Evolutionary conservation across 1,284 basidiomycete species (phyloP), one percentile per base, ranked within the genome.

Genomic region (Microstroma glucosiphilum): DNA sequence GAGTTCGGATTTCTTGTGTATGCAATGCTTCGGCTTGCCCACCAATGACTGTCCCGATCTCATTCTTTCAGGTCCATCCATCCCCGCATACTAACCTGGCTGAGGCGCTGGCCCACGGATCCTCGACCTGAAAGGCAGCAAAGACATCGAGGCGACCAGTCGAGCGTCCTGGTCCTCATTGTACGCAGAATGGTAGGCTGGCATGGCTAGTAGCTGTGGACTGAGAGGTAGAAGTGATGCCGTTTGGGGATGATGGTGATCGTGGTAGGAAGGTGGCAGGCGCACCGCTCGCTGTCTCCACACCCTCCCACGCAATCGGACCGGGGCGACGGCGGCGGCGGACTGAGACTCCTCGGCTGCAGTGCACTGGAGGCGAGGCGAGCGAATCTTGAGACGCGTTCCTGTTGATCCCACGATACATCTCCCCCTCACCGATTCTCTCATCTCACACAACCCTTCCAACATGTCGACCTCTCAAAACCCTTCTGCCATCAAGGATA

Each of bases 101-200:
- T 81, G 78, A 2, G 91, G 90, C 40, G 96, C 92, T 64, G 93
- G 91, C 15, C 94, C 94, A 63, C 96, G 87, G 72, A 92, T 86
- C 80, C 86, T 89, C 62, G 92, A 92, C 79, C 87, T 89, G 81
- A 99, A 89, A 57, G 96, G 92, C 62, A 98, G 84, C 73, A 98
- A 82, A 60, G 88, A 85, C 81, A 93, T 87, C 81, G 96, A 96
- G 62, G 94, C 96, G 64, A 93, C 87, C 74, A 88, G 86, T 62
- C 89, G 85, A 77, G 92, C 88, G n/a, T 58, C 60, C 13, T 56
- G 21, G 59, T 88, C 86, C 68, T 96, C 90, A 80, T 97, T 97
- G 81, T 93, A 88, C 1, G 89, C 84, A 3, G 94, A 97, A 81
- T 99, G 96, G 78, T 99, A 99, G 26, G 75, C 73, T 62, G 72